Percentiles rank a stretch among this genome's conserved stretches.
These are phyloP conservation scores for Yamadazyma kanchanaburiensis DNA, from an alignment of 1,139 yeast species.

Conservation along the genomic window DNA sequence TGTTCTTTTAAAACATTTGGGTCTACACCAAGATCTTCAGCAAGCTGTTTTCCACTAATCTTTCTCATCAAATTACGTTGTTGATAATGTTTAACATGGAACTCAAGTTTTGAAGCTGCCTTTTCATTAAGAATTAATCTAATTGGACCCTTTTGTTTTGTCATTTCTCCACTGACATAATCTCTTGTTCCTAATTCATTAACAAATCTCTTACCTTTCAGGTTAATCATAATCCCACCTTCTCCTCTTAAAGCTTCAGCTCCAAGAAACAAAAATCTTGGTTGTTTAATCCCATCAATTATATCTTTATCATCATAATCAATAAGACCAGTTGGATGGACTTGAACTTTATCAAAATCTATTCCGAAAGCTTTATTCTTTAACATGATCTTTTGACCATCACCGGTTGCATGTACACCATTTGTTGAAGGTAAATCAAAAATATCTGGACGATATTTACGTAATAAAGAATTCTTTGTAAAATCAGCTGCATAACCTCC, in stretches of 20 bases:
- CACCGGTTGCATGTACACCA: constrained; percentile 34
- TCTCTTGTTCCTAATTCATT: constrained; percentile 36
- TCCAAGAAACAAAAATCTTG: constrained; percentile 31
- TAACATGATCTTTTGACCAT: constrained; percentile 33
- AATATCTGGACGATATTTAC: constrained; percentile 30
- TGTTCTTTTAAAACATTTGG: constrained; percentile 12
- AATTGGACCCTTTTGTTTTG: constrained; percentile 22
- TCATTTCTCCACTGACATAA: constrained; percentile 23
- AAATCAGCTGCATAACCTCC: constrained; percentile 39
- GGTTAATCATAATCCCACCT: constrained; percentile 34
- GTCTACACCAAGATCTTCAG: constrained; percentile 18
- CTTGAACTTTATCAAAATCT: constrained; percentile 36
- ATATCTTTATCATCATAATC: constrained; percentile 41
- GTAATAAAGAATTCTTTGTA: constrained; percentile 17
- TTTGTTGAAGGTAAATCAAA: constrained; percentile 32
- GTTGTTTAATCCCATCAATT: constrained; percentile 30
- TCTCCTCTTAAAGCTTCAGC: constrained; percentile 37
- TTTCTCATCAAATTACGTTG: constrained; percentile 47
- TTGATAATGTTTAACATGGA: constrained; percentile 63
- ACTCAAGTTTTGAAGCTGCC: constrained; percentile 43
- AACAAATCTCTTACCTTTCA: constrained; percentile 37
- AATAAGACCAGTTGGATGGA: constrained; percentile 40
- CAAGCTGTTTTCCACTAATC: constrained; percentile 23
- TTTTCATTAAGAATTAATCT: constrained; percentile 35
- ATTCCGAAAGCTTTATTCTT: constrained; percentile 29